A percentile compares a stretch with the other conserved stretches of the same genome.
Conservation (phyloP, 108 stramenopile species). For the Discostella pseudostelligera region DNA sequence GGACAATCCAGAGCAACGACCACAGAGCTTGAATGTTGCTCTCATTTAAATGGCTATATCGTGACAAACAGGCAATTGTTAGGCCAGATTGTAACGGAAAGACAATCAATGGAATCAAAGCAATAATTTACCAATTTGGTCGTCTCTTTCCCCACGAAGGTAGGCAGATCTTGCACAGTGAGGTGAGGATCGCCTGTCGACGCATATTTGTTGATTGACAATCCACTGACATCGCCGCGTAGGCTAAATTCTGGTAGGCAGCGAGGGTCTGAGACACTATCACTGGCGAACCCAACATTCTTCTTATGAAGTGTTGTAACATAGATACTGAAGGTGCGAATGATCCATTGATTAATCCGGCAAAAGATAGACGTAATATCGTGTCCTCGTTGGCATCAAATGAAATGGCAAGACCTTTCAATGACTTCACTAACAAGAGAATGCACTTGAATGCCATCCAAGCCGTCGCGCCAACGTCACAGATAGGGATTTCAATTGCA, state of each 20-base stretch:
- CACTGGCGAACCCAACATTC: constrained; percentile 67
- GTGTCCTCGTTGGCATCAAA: constrained; percentile 3
- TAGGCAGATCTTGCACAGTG: constrained; percentile 81
- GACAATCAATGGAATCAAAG: background rate
- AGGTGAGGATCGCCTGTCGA: constrained; percentile 68
- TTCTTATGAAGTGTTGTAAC: constrained; percentile 80
- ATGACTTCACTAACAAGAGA: constrained; percentile 28
- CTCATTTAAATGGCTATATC: constrained; percentile 52
- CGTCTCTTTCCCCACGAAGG: constrained; percentile 85
- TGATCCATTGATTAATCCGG: constrained; percentile 43
- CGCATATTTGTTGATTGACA: constrained; percentile 42
- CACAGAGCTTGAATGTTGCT: constrained; percentile 64
- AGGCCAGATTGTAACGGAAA: constrained; percentile 3
- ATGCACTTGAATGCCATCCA: constrained; percentile 52
- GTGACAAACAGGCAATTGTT: background rate
- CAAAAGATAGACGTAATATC: constrained; percentile 4
- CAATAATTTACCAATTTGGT: constrained; percentile 31
- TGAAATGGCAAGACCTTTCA: constrained; percentile 17
- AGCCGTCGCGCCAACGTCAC: constrained; percentile 41
- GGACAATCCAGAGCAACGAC: constrained; percentile 65
- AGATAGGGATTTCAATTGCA: constrained; percentile 27
- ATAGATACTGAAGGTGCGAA: constrained; percentile 76
- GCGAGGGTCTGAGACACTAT: constrained; percentile 57
- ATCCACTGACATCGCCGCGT: constrained; percentile 41
- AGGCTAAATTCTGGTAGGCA: constrained; percentile 60